Conservation (phyloP, 495 filamentous ascomycete species). For the Chaetomium tenue region DNA sequence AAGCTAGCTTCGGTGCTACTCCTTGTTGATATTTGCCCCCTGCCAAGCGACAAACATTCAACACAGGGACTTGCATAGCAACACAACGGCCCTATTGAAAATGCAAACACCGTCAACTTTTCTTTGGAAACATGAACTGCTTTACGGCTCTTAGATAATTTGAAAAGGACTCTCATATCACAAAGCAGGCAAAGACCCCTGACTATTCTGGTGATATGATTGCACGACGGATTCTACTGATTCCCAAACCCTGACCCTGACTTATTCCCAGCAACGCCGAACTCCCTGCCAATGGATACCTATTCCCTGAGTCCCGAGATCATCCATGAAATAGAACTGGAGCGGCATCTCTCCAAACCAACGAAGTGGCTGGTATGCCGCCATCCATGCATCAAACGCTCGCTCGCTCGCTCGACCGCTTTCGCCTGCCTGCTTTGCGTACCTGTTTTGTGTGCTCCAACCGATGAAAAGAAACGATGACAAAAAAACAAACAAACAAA, state of each 20-base stretch:
- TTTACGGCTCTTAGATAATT: not conserved
- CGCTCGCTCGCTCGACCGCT: not conserved
- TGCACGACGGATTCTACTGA: not conserved
- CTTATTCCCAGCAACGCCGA: slow-evolving; percentile 1
- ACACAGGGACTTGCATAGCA: not conserved
- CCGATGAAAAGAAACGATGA: slow-evolving; percentile 1
- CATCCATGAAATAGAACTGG: slow-evolving; percentile 4
- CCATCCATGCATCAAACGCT: not conserved
- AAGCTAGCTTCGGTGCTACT: not conserved
- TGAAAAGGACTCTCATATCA: not conserved
- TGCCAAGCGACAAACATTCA: slow-evolving; percentile 13
- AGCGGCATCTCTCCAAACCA: not conserved
- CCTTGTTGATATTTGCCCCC: not conserved
- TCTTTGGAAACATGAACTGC: too few species aligned
- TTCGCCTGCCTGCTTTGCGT: not conserved
- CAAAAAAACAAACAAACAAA: not conserved
- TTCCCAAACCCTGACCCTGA: not conserved
- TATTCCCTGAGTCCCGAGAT: not conserved
- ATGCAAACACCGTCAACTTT: too few species aligned
- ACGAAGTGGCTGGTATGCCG: not conserved
- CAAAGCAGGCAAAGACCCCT: not conserved
- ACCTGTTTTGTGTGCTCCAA: not conserved
- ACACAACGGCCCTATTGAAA: not conserved
- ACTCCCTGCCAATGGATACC: slow-evolving; percentile 1
- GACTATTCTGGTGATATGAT: not conserved